These are phyloP conservation scores for Fallopia convolvulus DNA, from an alignment of 148 eudicot species.

Conservation along the genomic window DNA sequence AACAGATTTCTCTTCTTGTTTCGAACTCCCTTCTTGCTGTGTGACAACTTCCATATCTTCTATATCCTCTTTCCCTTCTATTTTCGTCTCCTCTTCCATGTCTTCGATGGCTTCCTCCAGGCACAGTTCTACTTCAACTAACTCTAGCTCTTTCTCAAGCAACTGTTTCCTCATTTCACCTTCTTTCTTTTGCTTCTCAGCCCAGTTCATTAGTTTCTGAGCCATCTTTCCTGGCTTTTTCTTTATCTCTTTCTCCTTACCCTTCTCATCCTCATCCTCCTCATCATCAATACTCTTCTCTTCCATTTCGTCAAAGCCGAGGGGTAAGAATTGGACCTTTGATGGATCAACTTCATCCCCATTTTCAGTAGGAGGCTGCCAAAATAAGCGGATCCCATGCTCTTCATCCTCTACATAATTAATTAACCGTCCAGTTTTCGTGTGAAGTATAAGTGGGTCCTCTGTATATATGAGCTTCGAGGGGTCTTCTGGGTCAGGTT, in stretches of 20 bases:
- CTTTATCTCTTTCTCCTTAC: constrained; percentile 28
- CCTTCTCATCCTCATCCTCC: constrained; percentile 32
- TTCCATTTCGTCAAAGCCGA: constrained; percentile 83
- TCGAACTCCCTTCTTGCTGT: constrained; percentile 15
- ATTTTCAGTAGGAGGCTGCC: constrained; percentile 62
- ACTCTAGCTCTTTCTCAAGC: constrained; percentile 51
- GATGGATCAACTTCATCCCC: constrained; percentile 69
- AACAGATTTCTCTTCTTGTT: constrained; percentile 30
- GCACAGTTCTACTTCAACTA: constrained; percentile 49
- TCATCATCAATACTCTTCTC: constrained; percentile 23
- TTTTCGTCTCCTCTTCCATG: constrained; percentile 56
- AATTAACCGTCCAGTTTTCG: constrained; percentile 71
- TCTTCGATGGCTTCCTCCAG: constrained; percentile 73
- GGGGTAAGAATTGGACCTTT: constrained; percentile 62
- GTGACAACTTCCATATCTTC: constrained; percentile 29
- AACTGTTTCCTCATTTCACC: constrained; percentile 33
- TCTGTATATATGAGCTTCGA: constrained; percentile 60
- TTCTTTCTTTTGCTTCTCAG: constrained; percentile 56
- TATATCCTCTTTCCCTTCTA: constrained; percentile 50
- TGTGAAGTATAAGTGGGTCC: constrained; percentile 82
- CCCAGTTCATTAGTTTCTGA: constrained; percentile 53
- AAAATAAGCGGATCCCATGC: constrained; percentile 75
- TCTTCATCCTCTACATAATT: constrained; percentile 79
- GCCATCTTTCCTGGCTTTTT: constrained; percentile 24
- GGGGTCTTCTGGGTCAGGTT: constrained; percentile 82